These are phyloP conservation scores for Penicillium angulare DNA, from an alignment of 495 filamentous ascomycete species.

Conservation along the genomic window DNA sequence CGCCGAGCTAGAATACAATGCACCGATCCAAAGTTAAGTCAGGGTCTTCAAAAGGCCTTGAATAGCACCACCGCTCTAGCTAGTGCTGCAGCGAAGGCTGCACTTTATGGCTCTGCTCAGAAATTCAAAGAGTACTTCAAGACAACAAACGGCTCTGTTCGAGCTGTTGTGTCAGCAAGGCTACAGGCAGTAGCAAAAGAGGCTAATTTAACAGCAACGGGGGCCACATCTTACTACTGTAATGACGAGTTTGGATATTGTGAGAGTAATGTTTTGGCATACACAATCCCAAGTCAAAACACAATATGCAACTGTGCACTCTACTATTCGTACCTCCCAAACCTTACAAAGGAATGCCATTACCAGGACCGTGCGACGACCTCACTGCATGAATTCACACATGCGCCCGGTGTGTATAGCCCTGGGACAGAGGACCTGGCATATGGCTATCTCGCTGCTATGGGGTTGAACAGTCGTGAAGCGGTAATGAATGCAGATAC, in stretches of 20 bases:
- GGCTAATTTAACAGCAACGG: conserved; percentile 41
- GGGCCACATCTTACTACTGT: conserved; percentile 52
- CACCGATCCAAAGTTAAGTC: conserved; percentile 44
- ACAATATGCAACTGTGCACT: conserved; percentile 57
- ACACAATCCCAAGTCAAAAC: conserved; percentile 51
- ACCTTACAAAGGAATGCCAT: conserved; percentile 48
- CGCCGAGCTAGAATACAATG: conserved; percentile 52
- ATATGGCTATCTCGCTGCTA: conserved; percentile 57
- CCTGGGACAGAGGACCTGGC: conserved; percentile 57
- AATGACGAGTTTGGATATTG: conserved; percentile 50
- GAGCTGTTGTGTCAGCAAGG: conserved; percentile 50
- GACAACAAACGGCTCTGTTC: conserved; percentile 41
- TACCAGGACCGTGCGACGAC: conserved; percentile 60
- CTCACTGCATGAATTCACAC: conserved; percentile 61
- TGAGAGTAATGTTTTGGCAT: conserved; percentile 52
- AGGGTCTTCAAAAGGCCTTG: conserved; percentile 45
- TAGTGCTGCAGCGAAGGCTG: conserved; percentile 52
- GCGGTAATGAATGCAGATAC: conserved; percentile 62
- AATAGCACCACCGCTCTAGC: conserved; percentile 50
- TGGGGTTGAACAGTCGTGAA: conserved; percentile 35
- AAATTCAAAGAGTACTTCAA: conserved; percentile 64
- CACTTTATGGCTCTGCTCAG: conserved; percentile 43
- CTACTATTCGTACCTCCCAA: conserved; percentile 50
- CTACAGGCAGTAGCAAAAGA: conserved; percentile 51
- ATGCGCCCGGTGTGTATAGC: conserved; percentile 53